A percentile compares a stretch with the other conserved stretches of the same genome.
Conservation (phyloP, 2,329 filamentous ascomycete genomes). For the Keithomyces neogunnii region DNA sequence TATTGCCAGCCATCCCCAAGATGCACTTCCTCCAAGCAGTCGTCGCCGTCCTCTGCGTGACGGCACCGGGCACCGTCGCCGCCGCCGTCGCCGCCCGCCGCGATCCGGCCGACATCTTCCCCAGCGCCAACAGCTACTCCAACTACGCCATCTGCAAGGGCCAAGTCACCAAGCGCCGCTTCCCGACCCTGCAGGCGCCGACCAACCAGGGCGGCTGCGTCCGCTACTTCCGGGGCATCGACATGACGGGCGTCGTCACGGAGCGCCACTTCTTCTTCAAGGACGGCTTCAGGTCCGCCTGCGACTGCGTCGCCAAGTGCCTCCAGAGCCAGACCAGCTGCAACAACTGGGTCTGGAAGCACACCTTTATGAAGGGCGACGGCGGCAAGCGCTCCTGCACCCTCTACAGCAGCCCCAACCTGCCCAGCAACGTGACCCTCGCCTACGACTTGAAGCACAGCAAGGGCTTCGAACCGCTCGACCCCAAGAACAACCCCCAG, state of each 20-base stretch:
- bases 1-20: too few species aligned
- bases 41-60: too few species aligned
- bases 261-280: conserved; percentile 9
- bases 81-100: too few species aligned
- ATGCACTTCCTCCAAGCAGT: too few species aligned
- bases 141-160: conserved; percentile 3
- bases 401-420: too few species aligned
- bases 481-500: too few species aligned
- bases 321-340: neutral
- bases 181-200: conserved; percentile 8
- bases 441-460: too few species aligned
- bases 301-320: conserved; percentile 2
- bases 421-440: too few species aligned
- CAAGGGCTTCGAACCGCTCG: too few species aligned
- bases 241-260: conserved; percentile 10
- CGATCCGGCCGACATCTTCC: too few species aligned
- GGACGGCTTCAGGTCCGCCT: conserved; percentile 1
- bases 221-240: conserved; percentile 9
- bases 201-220: conserved; percentile 8
- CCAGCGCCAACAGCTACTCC: neutral
- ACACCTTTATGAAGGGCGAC: conserved; percentile 5
- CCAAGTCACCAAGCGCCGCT: conserved; percentile 6
- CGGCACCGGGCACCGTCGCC: too few species aligned
- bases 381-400: neutral
- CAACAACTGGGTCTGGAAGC: conserved; percentile 10